phyloP scores from a whole-genome alignment of 176 grass and related monocot genomes.

The Thalia dealbata region DNA sequence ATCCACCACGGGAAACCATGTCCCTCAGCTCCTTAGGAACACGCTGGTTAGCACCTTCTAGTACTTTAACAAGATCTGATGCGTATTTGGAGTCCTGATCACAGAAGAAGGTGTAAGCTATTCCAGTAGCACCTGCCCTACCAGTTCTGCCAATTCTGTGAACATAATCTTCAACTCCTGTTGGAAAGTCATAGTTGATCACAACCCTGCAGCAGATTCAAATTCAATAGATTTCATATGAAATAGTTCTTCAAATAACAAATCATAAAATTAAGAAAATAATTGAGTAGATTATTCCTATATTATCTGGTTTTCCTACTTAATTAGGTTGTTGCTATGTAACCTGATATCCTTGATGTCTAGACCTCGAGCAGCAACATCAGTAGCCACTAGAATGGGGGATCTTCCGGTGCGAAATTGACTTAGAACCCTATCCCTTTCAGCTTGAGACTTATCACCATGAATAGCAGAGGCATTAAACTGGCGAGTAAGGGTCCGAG shows the following conservation, averaged over 20 bases:
- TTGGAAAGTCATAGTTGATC: conserved; percentile 97
- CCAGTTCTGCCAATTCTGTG: conserved; percentile 94
- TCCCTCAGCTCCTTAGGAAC: conserved; percentile 68
- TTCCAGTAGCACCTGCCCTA: conserved; percentile 84
- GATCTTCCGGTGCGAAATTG: conserved; percentile 73
- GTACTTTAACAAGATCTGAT: conserved; percentile 77
- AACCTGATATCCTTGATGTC: conserved; percentile 99
- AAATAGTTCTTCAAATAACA: not conserved
- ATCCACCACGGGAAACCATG: conserved; percentile 51
- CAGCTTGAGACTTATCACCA: conserved; percentile 87
- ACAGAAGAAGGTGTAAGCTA: conserved; percentile 92
- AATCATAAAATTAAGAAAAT: not conserved
- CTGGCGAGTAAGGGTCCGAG: conserved; percentile 55
- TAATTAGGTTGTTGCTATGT: not conserved
- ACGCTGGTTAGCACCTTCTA: conserved; percentile 70
- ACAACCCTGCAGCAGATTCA: conserved; percentile 52
- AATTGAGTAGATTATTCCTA: not conserved
- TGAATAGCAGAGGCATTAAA: conserved; percentile 87
- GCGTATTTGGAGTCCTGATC: conserved; percentile 78
- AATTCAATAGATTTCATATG: not conserved
- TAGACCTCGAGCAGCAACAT: conserved; percentile 89
- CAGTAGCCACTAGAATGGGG: conserved; percentile 84
- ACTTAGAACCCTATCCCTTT: conserved; percentile 85
- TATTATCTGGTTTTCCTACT: not conserved
- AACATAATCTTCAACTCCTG: conserved; percentile 95